Conservation (phyloP, 164 flowering plant species). For the Hamamelis virginiana region DNA sequence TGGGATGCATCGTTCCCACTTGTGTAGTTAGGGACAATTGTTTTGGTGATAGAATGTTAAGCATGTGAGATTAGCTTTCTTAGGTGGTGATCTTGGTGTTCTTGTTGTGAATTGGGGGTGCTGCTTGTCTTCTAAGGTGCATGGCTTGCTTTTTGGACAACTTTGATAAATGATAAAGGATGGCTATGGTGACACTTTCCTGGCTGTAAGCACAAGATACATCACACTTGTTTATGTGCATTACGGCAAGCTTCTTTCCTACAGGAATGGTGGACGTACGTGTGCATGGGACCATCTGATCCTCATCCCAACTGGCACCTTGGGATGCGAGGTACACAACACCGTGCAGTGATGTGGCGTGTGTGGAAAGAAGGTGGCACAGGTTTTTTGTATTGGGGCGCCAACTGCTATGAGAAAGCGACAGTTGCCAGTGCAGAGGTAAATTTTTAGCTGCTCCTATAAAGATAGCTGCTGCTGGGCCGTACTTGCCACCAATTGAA, state of each 20-base stretch:
- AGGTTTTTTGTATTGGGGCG: constrained; percentile 95
- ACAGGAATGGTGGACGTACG: constrained; percentile 99
- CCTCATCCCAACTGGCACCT: constrained; percentile 99
- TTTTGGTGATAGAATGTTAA: not conserved
- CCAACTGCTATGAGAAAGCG: constrained; percentile 97
- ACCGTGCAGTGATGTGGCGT: constrained; percentile 99
- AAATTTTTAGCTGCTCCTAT: constrained; percentile 17
- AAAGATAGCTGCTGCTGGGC: too few relatives aligned
- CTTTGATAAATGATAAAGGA: not conserved
- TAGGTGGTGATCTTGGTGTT: not conserved
- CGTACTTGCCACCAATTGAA: too few relatives aligned
- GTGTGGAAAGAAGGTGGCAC: constrained; percentile 98
- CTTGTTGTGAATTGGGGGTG: not conserved
- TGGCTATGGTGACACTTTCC: not conserved
- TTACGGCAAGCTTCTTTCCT: constrained; percentile 2
- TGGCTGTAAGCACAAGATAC: not conserved
- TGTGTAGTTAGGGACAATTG: not conserved
- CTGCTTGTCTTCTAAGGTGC: not conserved
- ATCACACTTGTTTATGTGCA: not conserved
- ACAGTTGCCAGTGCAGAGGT: constrained; percentile 94
- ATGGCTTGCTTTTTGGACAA: not conserved
- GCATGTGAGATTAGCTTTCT: not conserved
- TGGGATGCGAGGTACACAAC: constrained; percentile 98
- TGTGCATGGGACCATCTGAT: constrained; percentile 97
- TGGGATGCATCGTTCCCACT: not conserved